phyloP scores from a whole-genome alignment of 2,329 filamentous ascomycete species.

The Fusarium stilboides region DNA sequence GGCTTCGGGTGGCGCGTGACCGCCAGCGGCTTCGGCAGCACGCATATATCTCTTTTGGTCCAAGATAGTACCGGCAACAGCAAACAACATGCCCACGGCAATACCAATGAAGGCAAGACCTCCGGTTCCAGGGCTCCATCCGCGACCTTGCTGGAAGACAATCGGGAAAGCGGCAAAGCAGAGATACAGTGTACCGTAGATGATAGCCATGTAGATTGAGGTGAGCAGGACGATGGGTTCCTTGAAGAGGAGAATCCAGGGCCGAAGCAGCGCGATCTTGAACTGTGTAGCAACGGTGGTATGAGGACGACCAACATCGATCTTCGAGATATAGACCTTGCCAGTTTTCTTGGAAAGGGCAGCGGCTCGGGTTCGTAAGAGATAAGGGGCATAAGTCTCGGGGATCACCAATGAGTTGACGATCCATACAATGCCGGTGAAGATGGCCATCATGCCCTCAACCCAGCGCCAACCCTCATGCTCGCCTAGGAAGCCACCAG shows the following conservation, averaged over 20 bases:
- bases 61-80: slow-evolving; percentile 66
- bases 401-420: slow-evolving; percentile 66
- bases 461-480: slow-evolving; percentile 76
- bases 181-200: slow-evolving; percentile 70
- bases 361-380: slow-evolving; percentile 67
- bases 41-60: slow-evolving; percentile 69
- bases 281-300: slow-evolving; percentile 65
- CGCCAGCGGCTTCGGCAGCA: slow-evolving; percentile 62
- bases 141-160: slow-evolving; percentile 71
- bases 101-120: slow-evolving; percentile 76
- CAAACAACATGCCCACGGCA: slow-evolving; percentile 73
- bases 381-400: slow-evolving; percentile 72
- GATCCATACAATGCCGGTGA: slow-evolving; percentile 72
- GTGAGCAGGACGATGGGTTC: slow-evolving; percentile 78
- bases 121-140: slow-evolving; percentile 71
- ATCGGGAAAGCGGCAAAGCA: slow-evolving; percentile 71
- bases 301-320: slow-evolving; percentile 61
- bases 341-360: slow-evolving; percentile 67
- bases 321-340: slow-evolving; percentile 68
- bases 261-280: slow-evolving; percentile 70
- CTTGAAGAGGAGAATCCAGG: slow-evolving; percentile 75
- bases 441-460: slow-evolving; percentile 73
- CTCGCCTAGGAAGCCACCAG: slow-evolving; percentile 74
- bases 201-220: slow-evolving; percentile 74
- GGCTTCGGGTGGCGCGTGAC: slow-evolving; percentile 74